Evolutionary conservation across 345 rosid genomes (phyloP), one percentile per base, ranked within the genome.

Genomic region (Hypericum androsaemum): DNA sequence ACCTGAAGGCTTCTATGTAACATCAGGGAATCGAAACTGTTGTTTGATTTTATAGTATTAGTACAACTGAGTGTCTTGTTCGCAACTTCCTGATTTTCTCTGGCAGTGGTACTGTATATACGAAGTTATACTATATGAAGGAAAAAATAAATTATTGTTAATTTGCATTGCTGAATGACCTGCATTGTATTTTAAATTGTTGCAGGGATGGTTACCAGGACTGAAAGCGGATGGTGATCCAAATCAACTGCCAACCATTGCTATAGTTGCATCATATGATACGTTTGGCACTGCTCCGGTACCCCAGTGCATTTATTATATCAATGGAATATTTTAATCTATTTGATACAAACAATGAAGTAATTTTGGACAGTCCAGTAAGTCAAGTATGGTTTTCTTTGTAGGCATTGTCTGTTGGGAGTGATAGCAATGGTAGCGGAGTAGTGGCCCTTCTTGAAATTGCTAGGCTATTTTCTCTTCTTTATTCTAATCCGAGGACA

Each of bases 221-320:
- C 57, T 69, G 67, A 92, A 84, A 78, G 69, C 79, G 39, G 98
- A 92, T 64, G 98, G 94, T 58, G 96, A 87, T 62, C 62, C 79
- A 43, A 88, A 71, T 69, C 95, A 83, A 61, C 89, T 92, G 48
- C 98, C 94, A 52, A 87, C 95, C 45, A 83, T 92, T 79, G 95
- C 98, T 62, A 72, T 87, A 47, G 94, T 92, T 43, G 96, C 95
- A 65, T 83, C 95, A 54, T 92, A 92, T 68, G 98, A 92, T 75
- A 79, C 98, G 7, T 84, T 92, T 60, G 98, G 96, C 57, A 84
- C 95, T 67, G 89, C 89, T 72, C 98, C 98, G 59, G 98, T 92
- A 78, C 13, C 88, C 77, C 57, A 58, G 56, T 63, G 64, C 47
- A 14, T 41, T 43, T 45, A 43, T 47, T 59, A 38, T 36, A 39